A percentile compares a stretch with the other conserved stretches of the same genome.
phyloP scores from a whole-genome alignment of 371 early-diverging fungal genomes.

The Syncephalastrum monosporum region DNA sequence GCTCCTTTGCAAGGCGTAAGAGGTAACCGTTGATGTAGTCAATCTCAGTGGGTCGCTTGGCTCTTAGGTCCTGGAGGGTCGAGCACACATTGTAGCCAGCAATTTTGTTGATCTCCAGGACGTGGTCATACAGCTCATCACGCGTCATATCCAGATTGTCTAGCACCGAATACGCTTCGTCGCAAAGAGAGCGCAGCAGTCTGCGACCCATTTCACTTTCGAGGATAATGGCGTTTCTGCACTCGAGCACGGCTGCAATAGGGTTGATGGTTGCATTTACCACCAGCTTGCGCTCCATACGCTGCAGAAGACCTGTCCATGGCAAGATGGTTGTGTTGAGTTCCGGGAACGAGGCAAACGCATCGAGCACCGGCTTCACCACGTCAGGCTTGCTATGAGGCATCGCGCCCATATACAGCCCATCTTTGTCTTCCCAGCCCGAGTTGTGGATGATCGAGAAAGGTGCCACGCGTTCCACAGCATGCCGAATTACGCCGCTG shows the following conservation, averaged over 20 bases:
- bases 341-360: constrained; percentile 23
- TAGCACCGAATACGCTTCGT: constrained; percentile 31
- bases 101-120: constrained; percentile 22
- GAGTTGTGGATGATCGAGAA: constrained; percentile 51
- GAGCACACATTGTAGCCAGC: constrained; percentile 57
- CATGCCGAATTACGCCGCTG: constrained; percentile 59
- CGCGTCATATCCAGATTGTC: constrained; percentile 23
- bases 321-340: constrained; percentile 23
- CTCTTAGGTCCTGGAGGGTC: constrained; percentile 52
- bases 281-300: constrained; percentile 54
- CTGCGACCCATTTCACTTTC: constrained; percentile 16
- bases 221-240: constrained; percentile 40
- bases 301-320: constrained; percentile 39
- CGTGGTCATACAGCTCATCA: constrained; percentile 23
- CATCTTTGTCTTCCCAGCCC: constrained; percentile 41
- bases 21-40: constrained; percentile 66
- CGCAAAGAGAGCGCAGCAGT: constrained; percentile 24
- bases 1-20: constrained; percentile 23
- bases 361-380: constrained; percentile 17
- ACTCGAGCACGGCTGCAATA: constrained; percentile 46
- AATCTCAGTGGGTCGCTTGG: constrained; percentile 49
- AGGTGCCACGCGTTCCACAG: constrained; percentile 33
- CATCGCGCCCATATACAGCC: constrained; percentile 29
- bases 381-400: constrained; percentile 14
- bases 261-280: constrained; percentile 62